Evolutionary conservation across 495 filamentous ascomycete species (phyloP), one percentile per base, ranked within the genome.

Genomic region (Aspergillus bridgeri): DNA sequence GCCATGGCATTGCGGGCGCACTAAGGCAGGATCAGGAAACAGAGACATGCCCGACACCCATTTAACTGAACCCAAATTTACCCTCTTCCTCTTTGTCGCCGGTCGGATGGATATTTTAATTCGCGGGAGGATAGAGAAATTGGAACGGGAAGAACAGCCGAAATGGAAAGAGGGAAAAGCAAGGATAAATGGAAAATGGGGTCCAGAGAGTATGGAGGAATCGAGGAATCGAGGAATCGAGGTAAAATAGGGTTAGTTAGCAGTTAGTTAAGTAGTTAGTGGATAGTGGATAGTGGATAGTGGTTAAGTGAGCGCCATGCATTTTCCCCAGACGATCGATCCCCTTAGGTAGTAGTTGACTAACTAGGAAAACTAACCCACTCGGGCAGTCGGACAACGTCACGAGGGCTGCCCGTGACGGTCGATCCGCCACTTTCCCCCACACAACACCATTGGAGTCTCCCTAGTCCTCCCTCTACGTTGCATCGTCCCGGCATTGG

Each of bases 1-100:
- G 45, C 43, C 59, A 49, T 66, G 61, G 53, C 69, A 74, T 58
- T 65, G 52, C 25, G 71, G 56, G 54, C 65, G 65, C 44, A 65
- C 61, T 68, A 73, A 62, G 51, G 70, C 57, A 48, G 70, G 65
- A 62, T 76, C 70, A 61, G 59, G 64, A 56, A 72, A 53, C 48
- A 75, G 61, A 58, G 72, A 67, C 69, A 74, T 74, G 46, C 52
- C 61, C 64, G 60, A 61, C 54, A 46, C 66, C 15, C 42, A 47
- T 43, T 27, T 8, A 42, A 4, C 38, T 52, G 23, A 52, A 42
- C 29, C 9, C 9, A 15, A 11, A 15, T 38, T 15, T 3, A 15
- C 29, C 2, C 33, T 38, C 33, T 15, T 15, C 33, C 33, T 38
- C 27, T 7, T 9, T 29, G 2, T 29, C 11, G 27, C 1, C 11